phyloP scores from a whole-genome alignment of 1,284 basidiomycete genomes.

The Violaceomyces palustris region DNA sequence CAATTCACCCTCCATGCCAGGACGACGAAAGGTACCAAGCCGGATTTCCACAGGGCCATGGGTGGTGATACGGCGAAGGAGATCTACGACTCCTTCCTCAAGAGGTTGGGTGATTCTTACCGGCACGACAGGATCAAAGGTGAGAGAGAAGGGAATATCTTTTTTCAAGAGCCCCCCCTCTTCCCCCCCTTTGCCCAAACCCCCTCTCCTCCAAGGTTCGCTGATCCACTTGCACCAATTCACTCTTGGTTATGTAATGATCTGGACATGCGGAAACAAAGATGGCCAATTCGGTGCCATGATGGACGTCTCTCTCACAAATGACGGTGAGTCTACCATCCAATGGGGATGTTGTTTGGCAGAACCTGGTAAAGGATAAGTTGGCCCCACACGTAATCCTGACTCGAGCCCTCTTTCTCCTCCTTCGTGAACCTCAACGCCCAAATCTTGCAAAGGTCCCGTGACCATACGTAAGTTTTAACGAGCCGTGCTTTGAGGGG shows the following conservation, averaged over 20 bases:
- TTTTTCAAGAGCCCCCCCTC: background rate
- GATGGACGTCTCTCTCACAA: slow-evolving; percentile 49
- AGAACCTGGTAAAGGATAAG: too few relatives aligned
- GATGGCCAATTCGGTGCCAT: slow-evolving; percentile 49
- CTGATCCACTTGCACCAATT: too few relatives aligned
- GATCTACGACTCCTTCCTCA: slow-evolving; percentile 40
- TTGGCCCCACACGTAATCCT: too few relatives aligned
- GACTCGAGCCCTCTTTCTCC: background rate
- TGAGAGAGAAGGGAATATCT: too few relatives aligned
- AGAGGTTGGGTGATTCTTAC: slow-evolving; percentile 27
- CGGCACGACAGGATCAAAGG: slow-evolving; percentile 27
- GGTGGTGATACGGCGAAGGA: slow-evolving; percentile 22
- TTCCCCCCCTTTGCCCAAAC: background rate
- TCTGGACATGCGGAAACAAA: too few relatives aligned
- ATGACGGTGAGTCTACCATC: slow-evolving; percentile 32
- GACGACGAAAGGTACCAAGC: slow-evolving; percentile 46
- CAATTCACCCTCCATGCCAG: slow-evolving; percentile 49
- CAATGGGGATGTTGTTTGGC: too few relatives aligned
- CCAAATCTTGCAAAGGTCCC: slow-evolving; percentile 7
- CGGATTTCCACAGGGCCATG: slow-evolving; percentile 49
- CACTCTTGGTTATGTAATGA: background rate
- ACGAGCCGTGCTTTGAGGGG: background rate
- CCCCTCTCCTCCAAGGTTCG: background rate
- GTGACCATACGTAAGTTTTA: slow-evolving; percentile 29
- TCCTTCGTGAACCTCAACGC: background rate